Conservation (phyloP, 495 filamentous ascomycete genomes). For the Aspergillus biplanus region DNA sequence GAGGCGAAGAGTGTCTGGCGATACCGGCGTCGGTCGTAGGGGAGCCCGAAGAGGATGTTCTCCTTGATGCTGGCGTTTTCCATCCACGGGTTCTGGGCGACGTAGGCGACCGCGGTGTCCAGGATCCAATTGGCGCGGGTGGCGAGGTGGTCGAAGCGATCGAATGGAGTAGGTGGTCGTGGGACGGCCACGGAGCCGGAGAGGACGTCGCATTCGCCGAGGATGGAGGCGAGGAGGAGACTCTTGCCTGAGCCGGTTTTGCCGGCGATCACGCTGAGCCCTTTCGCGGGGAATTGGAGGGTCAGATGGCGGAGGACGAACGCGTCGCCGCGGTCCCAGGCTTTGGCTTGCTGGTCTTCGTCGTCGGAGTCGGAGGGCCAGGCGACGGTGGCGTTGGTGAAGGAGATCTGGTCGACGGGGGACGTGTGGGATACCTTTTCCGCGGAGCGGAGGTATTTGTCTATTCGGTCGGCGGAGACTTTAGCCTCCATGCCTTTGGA, state of each 20-base stretch:
- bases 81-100: slow-evolving; percentile 81
- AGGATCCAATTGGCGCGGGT: slow-evolving; percentile 72
- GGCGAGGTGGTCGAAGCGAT: slow-evolving; percentile 57
- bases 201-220: slow-evolving; percentile 59
- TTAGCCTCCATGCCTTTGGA: slow-evolving; percentile 71
- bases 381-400: slow-evolving; percentile 70
- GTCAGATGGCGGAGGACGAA: slow-evolving; percentile 68
- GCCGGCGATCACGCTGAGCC: slow-evolving; percentile 63
- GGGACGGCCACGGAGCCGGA: slow-evolving; percentile 52
- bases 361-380: slow-evolving; percentile 62
- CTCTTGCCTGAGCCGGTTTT: slow-evolving; percentile 63
- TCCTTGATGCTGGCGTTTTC: slow-evolving; percentile 76
- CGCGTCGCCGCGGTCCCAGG: slow-evolving; percentile 51
- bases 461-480: slow-evolving; percentile 74
- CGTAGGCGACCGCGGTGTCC: slow-evolving; percentile 67
- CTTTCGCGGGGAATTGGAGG: slow-evolving; percentile 63
- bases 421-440: slow-evolving; percentile 65
- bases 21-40: slow-evolving; percentile 67
- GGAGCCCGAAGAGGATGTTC: slow-evolving; percentile 74
- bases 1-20: slow-evolving; percentile 64
- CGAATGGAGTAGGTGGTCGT: slow-evolving; percentile 30
- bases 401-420: slow-evolving; percentile 59
- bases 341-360: slow-evolving; percentile 27
- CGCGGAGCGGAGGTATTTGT: slow-evolving; percentile 67
- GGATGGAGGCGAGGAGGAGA: slow-evolving; percentile 60